Conservation (phyloP, 2,329 filamentous ascomycete genomes). For the Cryphonectria nitschkei region DNA sequence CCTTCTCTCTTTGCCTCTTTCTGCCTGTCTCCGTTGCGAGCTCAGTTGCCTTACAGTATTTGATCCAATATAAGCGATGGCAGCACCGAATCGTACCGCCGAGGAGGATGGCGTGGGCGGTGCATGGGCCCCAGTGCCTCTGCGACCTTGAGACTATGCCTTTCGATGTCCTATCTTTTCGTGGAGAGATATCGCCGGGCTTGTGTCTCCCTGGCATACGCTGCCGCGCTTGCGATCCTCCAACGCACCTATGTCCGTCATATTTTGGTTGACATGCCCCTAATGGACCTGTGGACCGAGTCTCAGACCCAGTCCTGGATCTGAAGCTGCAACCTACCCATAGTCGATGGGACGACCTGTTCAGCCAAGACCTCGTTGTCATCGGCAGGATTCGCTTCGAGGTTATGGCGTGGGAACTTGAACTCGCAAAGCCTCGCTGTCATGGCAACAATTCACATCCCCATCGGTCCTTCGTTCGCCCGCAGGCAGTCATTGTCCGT, state of each 20-base stretch:
- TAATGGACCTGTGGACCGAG: neutral
- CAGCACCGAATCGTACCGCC: neutral
- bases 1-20: too few species aligned
- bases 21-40: neutral
- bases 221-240: neutral
- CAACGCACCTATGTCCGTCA: conserved; percentile 1
- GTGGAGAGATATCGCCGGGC: neutral
- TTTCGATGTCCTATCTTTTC: neutral
- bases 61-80: neutral
- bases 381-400: conserved; percentile 3
- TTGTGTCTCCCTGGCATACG: neutral
- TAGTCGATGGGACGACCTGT: neutral
- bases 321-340: neutral
- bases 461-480: neutral
- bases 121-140: neutral
- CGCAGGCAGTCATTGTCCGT: neutral
- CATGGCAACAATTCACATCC: neutral
- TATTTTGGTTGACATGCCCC: neutral
- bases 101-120: too few species aligned
- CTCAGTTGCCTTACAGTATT: neutral
- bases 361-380: neutral
- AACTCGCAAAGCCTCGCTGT: neutral
- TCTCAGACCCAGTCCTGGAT: neutral
- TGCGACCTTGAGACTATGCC: neutral
- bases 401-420: neutral